phyloP scores from a whole-genome alignment of 2,329 filamentous ascomycete genomes.

The Aspergillus novofumigatus region DNA sequence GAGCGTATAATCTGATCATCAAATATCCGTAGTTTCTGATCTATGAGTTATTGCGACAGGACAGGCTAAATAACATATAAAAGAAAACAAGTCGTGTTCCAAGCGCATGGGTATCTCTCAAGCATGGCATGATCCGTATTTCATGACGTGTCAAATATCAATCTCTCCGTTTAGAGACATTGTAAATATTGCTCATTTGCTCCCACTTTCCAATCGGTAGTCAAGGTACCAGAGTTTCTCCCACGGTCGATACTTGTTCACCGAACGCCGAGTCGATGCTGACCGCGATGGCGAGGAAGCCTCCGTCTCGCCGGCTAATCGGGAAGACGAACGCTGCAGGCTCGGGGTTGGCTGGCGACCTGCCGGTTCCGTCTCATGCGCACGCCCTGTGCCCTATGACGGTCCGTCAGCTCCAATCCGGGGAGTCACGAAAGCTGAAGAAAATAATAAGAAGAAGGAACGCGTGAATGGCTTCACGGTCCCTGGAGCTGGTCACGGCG shows the following conservation, averaged over 20 bases:
- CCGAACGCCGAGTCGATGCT: constrained; percentile 20
- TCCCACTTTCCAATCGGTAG: constrained; percentile 34
- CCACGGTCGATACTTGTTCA: constrained; percentile 32
- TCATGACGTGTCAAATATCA: constrained; percentile 3
- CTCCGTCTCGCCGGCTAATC: constrained; percentile 4
- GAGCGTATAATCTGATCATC: not conserved
- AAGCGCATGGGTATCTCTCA: constrained; percentile 18
- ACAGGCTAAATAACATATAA: not conserved
- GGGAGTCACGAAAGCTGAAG: not conserved
- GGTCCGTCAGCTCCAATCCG: constrained; percentile 18
- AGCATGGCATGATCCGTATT: constrained; percentile 4
- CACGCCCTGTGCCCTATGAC: constrained; percentile 17
- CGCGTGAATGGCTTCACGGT: constrained; percentile 30
- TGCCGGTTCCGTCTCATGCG: not conserved
- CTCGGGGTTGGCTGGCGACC: not conserved
- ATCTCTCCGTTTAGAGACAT: not conserved
- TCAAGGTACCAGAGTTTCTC: constrained; percentile 43
- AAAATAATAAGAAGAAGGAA: constrained; percentile 4
- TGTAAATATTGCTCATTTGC: constrained; percentile 4
- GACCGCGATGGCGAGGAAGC: constrained; percentile 24
- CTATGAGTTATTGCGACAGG: not conserved
- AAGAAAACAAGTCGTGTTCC: constrained; percentile 2
- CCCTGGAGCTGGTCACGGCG: constrained; percentile 44
- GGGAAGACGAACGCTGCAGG: constrained; percentile 12
- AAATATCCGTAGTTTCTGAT: not conserved